These are phyloP conservation scores for Scenedesmus sp. DNA, from an alignment of 163 green algal species.

Conservation along the genomic window DNA sequence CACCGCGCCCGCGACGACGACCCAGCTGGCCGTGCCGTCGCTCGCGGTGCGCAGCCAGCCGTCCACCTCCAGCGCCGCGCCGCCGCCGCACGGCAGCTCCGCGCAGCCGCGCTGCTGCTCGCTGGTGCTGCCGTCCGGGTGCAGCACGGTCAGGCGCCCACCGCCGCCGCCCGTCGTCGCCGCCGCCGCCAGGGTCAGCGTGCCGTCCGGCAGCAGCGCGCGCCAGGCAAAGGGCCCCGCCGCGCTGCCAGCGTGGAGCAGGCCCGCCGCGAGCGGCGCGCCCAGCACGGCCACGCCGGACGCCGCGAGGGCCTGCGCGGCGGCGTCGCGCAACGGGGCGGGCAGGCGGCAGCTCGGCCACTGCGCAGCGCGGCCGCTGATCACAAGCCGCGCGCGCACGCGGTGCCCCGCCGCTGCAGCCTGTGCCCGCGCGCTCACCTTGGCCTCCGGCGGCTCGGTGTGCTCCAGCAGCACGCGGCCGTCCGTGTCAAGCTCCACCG, in stretches of 20 bases:
- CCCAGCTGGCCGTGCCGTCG: conserved; percentile 39
- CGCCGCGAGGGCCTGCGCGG: conserved; percentile 6
- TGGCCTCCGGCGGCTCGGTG: not conserved
- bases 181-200: conserved; percentile 23
- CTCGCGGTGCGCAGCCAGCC: conserved; percentile 51
- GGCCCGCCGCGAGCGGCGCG: conserved; percentile 44
- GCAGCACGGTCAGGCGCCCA: conserved; percentile 46
- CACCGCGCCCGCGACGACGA: conserved; percentile 44
- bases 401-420: no score
- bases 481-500: conserved; percentile 55
- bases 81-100: conserved; percentile 39
- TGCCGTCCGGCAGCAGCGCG: conserved; percentile 38
- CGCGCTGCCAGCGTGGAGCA: conserved; percentile 36
- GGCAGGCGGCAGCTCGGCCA: no score
- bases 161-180: not conserved
- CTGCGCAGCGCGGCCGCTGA: no score
- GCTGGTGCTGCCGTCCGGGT: conserved; percentile 55
- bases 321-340: no score
- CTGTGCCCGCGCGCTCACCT: not conserved
- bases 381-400: no score
- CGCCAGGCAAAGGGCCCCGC: conserved; percentile 30
- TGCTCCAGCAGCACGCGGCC: conserved; percentile 51
- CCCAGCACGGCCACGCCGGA: conserved; percentile 55
- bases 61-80: not conserved
- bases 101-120: conserved; percentile 41